Percentiles rank a stretch among this genome's conserved stretches.
These are phyloP conservation scores for Penicillium sp. DNA, from an alignment of 2,329 filamentous ascomycete genomes.

Conservation along the genomic window DNA sequence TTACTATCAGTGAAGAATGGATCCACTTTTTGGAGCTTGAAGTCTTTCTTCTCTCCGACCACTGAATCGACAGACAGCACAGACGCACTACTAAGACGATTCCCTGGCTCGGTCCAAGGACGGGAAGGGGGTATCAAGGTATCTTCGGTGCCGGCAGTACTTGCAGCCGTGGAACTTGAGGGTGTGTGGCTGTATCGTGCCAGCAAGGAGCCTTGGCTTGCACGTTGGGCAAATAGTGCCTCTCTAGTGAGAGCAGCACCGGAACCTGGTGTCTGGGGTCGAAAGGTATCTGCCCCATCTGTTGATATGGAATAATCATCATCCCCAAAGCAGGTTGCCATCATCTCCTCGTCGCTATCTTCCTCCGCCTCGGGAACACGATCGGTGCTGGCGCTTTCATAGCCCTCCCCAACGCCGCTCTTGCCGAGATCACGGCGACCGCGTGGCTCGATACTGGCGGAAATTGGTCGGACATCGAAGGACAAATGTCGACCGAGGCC, in stretches of 20 bases:
- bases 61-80: constrained; percentile 58
- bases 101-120: constrained; percentile 32
- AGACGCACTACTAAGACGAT: constrained; percentile 45
- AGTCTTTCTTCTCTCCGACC: constrained; percentile 62
- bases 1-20: constrained; percentile 68
- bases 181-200: constrained; percentile 25
- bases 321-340: constrained; percentile 39
- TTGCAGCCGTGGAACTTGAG: constrained; percentile 26
- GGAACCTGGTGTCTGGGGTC: constrained; percentile 17
- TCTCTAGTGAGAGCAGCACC: constrained; percentile 18
- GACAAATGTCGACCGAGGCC: constrained; percentile 40
- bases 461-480: constrained; percentile 43
- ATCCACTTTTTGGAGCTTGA: constrained; percentile 65
- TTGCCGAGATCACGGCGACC: constrained; percentile 31
- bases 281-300: constrained; percentile 36
- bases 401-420: constrained; percentile 26
- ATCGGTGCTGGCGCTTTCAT: constrained; percentile 29
- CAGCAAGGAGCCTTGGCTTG: constrained; percentile 29
- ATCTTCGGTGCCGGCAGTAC: constrained; percentile 34
- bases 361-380: constrained; percentile 31
- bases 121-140: constrained; percentile 31
- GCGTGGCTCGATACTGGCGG: constrained; percentile 37
- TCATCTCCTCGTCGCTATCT: constrained; percentile 41
- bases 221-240: constrained; percentile 24
- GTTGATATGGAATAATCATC: constrained; percentile 41